Percentiles rank a stretch among this genome's conserved stretches.
Conservation (phyloP, 2,329 filamentous ascomycete species). For the Penicillium digitatum region DNA sequence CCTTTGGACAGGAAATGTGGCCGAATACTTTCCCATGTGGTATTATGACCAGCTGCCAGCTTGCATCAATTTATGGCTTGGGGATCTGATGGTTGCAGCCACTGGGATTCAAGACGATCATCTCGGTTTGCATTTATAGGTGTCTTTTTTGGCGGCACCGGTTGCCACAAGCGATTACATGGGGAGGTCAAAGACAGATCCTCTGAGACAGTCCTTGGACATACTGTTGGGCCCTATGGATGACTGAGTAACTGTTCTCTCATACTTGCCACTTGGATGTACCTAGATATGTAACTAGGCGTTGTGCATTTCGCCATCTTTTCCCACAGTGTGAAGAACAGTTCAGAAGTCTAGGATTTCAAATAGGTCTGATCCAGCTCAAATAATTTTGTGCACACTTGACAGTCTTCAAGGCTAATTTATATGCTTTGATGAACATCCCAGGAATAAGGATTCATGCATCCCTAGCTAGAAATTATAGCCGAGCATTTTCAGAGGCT, state of each 20-base stretch:
- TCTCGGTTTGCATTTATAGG: constrained; percentile 72
- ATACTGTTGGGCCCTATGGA: too few relatives aligned
- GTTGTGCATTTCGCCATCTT: neutral
- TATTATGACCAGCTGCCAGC: constrained; percentile 82
- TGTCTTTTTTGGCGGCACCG: constrained; percentile 73
- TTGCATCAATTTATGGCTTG: constrained; percentile 81
- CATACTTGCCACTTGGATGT: neutral
- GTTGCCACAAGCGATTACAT: constrained; percentile 77
- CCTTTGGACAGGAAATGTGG: constrained; percentile 49
- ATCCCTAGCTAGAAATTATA: neutral
- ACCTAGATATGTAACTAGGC: neutral
- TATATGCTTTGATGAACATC: neutral
- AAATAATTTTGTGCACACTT: neutral
- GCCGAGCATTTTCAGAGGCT: too few relatives aligned
- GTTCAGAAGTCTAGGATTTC: neutral
- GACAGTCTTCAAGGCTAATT: neutral
- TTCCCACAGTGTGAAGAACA: neutral
- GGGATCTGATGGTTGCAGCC: constrained; percentile 62
- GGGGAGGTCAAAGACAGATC: neutral
- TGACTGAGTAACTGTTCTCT: neutral
- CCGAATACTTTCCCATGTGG: constrained; percentile 76
- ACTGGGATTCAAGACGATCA: constrained; percentile 64
- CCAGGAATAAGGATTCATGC: neutral
- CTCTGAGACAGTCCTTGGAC: neutral
- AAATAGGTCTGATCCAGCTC: too few relatives aligned